A percentile compares a stretch with the other conserved stretches of the same genome.
These are phyloP conservation scores for Fusarium poae DNA, from an alignment of 2,329 filamentous ascomycete species.

Conservation along the genomic window DNA sequence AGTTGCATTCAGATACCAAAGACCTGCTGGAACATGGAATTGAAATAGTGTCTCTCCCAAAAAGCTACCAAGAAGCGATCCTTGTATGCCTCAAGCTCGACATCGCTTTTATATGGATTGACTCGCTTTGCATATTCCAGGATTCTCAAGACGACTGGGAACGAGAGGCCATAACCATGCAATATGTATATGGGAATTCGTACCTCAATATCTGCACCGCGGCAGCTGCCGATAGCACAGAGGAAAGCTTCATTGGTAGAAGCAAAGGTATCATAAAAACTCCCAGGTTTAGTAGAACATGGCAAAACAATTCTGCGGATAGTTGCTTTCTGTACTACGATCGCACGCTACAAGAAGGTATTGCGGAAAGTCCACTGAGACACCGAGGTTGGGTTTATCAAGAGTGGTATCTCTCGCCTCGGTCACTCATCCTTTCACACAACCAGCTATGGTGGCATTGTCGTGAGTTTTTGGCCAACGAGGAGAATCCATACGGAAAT, in stretches of 20 bases:
- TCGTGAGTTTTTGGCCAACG: background rate
- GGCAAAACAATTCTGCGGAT: background rate
- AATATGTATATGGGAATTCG: background rate
- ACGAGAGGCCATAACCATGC: too few relatives aligned
- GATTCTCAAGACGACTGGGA: background rate
- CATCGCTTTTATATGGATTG: background rate
- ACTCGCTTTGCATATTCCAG: background rate
- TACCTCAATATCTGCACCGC: background rate
- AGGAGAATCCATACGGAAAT: background rate
- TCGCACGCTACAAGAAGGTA: fast-evolving
- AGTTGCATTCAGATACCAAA: background rate
- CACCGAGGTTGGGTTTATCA: conserved; percentile 7
- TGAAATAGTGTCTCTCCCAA: background rate
- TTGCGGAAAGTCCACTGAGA: background rate
- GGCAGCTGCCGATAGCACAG: background rate
- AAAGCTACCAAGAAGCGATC: background rate
- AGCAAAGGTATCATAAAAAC: background rate
- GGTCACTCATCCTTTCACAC: background rate
- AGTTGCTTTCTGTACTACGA: background rate
- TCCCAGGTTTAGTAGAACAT: background rate
- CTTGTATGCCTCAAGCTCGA: background rate
- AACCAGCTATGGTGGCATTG: conserved; percentile 13
- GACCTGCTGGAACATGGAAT: background rate
- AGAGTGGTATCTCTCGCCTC: conserved; percentile 5
- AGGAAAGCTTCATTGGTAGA: background rate